Percentiles rank a stretch among this genome's conserved stretches.
These are phyloP conservation scores for Umbelopsis sp. DNA, from an alignment of 192 early-diverging fungal genomes.

Conservation along the genomic window DNA sequence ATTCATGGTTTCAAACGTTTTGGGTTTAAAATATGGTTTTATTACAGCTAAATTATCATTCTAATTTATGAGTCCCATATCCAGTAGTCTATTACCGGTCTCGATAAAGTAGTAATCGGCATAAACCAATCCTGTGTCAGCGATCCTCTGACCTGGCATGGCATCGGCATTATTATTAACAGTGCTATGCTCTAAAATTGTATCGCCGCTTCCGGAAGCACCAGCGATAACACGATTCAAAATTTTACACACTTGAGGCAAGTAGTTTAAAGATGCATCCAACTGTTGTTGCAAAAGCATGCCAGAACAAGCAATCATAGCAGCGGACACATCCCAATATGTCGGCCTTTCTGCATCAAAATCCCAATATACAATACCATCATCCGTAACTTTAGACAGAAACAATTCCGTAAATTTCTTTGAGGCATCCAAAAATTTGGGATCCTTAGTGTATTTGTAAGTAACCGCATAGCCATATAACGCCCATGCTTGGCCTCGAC, in stretches of 20 bases:
- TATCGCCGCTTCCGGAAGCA: background rate
- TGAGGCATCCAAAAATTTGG: slow-evolving; percentile 10
- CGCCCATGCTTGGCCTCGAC: slow-evolving; percentile 22
- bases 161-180: slow-evolving; percentile 15
- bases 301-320: slow-evolving; percentile 20
- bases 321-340: slow-evolving; percentile 21
- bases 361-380: slow-evolving; percentile 14
- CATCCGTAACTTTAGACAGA: slow-evolving; percentile 5
- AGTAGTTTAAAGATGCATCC: slow-evolving; percentile 7
- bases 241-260: background rate
- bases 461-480: slow-evolving; percentile 6
- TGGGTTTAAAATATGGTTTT: too few species aligned
- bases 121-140: slow-evolving; percentile 21
- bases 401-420: slow-evolving; percentile 14
- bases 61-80: slow-evolving; percentile 17
- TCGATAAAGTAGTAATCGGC: slow-evolving; percentile 19
- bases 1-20: too few species aligned
- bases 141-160: background rate
- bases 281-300: slow-evolving; percentile 19
- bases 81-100: slow-evolving; percentile 2
- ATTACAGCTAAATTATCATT: background rate
- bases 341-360: slow-evolving; percentile 12
- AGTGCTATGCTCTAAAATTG: slow-evolving; percentile 15
- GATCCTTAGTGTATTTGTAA: slow-evolving; percentile 21
- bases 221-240: background rate